Conservation (phyloP, 1,284 basidiomycete species). For the Ceratobasidium sp. region DNA sequence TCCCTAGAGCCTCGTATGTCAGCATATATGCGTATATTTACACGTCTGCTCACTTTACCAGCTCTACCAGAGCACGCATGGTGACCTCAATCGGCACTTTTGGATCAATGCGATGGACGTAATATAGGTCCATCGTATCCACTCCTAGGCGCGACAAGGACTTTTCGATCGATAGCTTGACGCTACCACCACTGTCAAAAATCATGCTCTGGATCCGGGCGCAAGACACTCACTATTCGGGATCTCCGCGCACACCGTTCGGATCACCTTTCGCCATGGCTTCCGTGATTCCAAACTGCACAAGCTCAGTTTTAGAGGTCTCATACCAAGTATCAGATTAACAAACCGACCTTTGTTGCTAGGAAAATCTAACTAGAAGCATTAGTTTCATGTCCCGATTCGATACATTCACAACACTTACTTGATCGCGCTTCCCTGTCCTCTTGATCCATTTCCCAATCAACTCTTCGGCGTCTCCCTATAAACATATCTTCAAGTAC, state of each 20-base stretch:
- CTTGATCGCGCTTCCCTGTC: constrained; percentile 49
- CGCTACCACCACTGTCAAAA: no score
- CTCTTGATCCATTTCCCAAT: constrained; percentile 17
- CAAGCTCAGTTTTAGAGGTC: no score
- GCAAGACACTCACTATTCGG: constrained; percentile 14
- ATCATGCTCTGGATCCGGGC: not conserved
- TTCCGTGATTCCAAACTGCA: no score
- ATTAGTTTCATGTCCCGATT: no score
- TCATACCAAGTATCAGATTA: no score
- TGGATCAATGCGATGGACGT: constrained; percentile 52
- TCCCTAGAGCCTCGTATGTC: no score
- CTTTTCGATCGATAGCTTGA: constrained; percentile 50
- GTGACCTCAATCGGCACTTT: constrained; percentile 49
- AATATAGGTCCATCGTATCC: constrained; percentile 53
- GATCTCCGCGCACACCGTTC: not conserved
- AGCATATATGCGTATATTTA: not conserved
- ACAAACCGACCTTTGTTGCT: constrained; percentile 57
- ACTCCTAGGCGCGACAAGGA: constrained; percentile 55
- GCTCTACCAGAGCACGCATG: no score
- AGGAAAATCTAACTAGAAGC: constrained; percentile 59
- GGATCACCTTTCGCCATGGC: no score
- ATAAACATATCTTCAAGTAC: not conserved
- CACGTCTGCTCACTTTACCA: constrained; percentile 55
- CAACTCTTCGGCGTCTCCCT: constrained; percentile 14
- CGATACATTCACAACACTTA: no score